Conservation (phyloP, 495 filamentous ascomycete species). For the Astrothelium subdiscretum region DNA sequence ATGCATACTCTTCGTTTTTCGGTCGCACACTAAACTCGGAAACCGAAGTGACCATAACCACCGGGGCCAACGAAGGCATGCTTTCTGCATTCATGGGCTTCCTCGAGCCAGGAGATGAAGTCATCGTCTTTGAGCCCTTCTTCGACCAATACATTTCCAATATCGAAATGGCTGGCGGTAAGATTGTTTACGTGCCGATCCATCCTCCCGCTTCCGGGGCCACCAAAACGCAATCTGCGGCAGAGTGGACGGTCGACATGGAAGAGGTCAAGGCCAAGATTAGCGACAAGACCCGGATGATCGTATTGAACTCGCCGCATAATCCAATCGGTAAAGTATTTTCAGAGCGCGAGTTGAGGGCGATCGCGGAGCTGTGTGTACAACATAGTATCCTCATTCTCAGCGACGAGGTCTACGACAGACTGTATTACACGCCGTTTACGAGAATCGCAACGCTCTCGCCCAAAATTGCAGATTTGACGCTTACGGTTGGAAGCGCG, state of each 20-base stretch:
- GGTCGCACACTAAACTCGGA: constrained; percentile 69
- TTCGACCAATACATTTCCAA: constrained; percentile 99
- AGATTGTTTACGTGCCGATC: constrained; percentile 83
- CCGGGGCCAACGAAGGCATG: constrained; percentile 85
- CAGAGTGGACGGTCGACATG: constrained; percentile 82
- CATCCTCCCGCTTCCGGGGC: constrained; percentile 82
- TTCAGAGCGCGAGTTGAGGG: constrained; percentile 66
- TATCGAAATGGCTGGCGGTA: constrained; percentile 94
- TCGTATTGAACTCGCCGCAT: constrained; percentile 76
- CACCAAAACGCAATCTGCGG: constrained; percentile 64
- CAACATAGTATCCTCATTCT: constrained; percentile 92
- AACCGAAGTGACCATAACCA: constrained; percentile 88
- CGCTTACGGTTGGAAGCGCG: constrained; percentile 85
- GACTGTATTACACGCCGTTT: constrained; percentile 89
- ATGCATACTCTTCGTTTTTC: constrained; percentile 81
- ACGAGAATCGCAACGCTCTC: constrained; percentile 83
- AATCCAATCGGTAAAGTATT: constrained; percentile 97
- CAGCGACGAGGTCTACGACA: constrained; percentile 92
- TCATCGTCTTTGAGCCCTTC: constrained; percentile 96
- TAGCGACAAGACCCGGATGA: constrained; percentile 81
- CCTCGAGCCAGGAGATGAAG: constrained; percentile 86
- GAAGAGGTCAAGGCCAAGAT: constrained; percentile 73
- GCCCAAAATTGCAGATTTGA: constrained; percentile 73
- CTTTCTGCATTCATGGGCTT: constrained; percentile 96
- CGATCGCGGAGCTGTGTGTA: constrained; percentile 80